Percentiles rank a stretch among this genome's conserved stretches.
These are phyloP conservation scores for Eucalyptus sideroxylon DNA, from an alignment of 345 rosid genomes.

Conservation along the genomic window DNA sequence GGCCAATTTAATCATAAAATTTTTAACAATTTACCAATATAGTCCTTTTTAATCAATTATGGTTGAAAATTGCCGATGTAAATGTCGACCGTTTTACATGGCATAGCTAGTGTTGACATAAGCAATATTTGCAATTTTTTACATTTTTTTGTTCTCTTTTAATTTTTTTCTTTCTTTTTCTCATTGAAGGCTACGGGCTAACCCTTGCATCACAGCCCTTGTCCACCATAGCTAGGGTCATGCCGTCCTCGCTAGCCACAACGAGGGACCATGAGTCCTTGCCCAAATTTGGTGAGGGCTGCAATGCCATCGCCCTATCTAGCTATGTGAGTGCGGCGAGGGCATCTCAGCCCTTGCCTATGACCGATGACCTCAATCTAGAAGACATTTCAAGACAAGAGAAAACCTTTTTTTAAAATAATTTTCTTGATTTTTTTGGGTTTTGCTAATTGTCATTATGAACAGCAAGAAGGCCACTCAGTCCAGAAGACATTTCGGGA, in stretches of 20 bases:
- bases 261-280: neutral
- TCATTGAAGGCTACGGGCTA: fast-evolving
- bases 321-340: fast-evolving
- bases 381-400: no score
- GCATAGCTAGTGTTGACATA: fast-evolving
- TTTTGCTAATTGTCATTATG: neutral
- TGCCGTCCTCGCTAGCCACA: fast-evolving
- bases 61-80: fast-evolving
- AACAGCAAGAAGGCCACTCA: neutral
- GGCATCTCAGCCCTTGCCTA: neutral
- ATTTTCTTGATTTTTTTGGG: neutral
- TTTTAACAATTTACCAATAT: neutral
- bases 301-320: neutral
- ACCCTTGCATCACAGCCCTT: neutral
- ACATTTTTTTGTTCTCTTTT: neutral
- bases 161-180: neutral
- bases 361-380: neutral
- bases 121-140: neutral
- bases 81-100: fast-evolving
- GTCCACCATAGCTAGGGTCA: neutral
- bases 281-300: neutral
- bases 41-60: fast-evolving
- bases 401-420: no score
- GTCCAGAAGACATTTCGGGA: neutral
- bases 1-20: fast-evolving